A percentile compares a stretch with the other conserved stretches of the same genome.
Evolutionary conservation across 2,329 filamentous ascomycete genomes (phyloP).

Genomic region (Monosporascus sp.): DNA sequence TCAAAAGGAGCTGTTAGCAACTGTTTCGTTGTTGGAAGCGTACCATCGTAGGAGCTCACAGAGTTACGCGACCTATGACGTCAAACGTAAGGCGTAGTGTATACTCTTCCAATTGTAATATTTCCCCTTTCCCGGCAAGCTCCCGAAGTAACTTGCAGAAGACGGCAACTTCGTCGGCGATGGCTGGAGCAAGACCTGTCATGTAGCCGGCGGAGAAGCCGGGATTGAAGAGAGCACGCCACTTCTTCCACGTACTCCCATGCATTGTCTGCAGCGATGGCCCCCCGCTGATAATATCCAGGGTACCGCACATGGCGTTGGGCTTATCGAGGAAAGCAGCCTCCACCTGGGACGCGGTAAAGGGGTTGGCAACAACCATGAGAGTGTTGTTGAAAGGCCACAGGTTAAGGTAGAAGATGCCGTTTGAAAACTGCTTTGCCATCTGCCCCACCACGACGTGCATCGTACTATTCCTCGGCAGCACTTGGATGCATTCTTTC

Average conservation of each 20-base stretch:
- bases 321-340: constrained; percentile 14
- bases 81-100: constrained; percentile 20
- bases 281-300: constrained; percentile 29
- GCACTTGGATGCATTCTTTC: constrained; percentile 5
- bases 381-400: constrained; percentile 17
- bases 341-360: constrained; percentile 12
- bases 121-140: constrained; percentile 2
- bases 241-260: constrained; percentile 23
- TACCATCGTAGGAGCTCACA: constrained; percentile 5
- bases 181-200: constrained; percentile 10
- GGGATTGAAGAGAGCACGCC: constrained; percentile 15
- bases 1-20: background rate
- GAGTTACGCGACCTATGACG: constrained; percentile 14
- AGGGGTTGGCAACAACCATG: constrained; percentile 9
- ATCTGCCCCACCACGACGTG: constrained; percentile 14
- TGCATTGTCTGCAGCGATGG: constrained; percentile 41
- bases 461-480: constrained; percentile 10
- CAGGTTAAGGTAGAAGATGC: constrained; percentile 16
- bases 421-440: constrained; percentile 9
- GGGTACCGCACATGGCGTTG: constrained; percentile 3
- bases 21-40: background rate
- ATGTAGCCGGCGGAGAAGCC: constrained; percentile 17
- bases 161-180: constrained; percentile 14
- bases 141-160: constrained; percentile 11
- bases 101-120: constrained; percentile 18